Conservation (phyloP, 140 eudicot species). For the Flaveria floridana region DNA sequence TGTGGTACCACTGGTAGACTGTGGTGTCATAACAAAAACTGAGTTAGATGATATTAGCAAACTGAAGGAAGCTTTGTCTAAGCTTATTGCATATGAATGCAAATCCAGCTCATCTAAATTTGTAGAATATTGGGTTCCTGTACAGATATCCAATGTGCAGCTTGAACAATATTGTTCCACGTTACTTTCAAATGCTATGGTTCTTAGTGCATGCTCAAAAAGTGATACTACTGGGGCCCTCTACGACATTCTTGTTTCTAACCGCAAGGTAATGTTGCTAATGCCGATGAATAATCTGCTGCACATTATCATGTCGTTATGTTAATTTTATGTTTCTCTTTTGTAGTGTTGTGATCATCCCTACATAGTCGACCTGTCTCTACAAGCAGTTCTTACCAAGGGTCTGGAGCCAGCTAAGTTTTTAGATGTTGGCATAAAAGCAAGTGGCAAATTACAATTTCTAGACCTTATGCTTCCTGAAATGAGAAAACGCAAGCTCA, state of each 20-base stretch:
- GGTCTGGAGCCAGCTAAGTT: conserved; percentile 37
- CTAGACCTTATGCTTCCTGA: conserved; percentile 70
- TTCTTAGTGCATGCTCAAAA: conserved; percentile 60
- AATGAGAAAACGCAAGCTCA: conserved; percentile 45
- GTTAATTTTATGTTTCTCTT: conserved; percentile 23
- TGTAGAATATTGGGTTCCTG: conserved; percentile 87
- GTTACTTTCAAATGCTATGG: conserved; percentile 56
- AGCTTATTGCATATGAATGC: conserved; percentile 46
- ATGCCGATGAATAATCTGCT: conserved; percentile 6
- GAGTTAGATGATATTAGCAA: conserved; percentile 45
- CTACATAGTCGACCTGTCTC: conserved; percentile 56
- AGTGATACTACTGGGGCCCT: conserved; percentile 70
- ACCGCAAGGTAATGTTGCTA: conserved; percentile 60
- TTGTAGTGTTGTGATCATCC: conserved; percentile 93
- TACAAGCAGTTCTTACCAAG: conserved; percentile 50
- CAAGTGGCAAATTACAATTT: conserved; percentile 82
- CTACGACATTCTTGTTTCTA: conserved; percentile 53
- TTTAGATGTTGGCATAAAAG: conserved; percentile 72
- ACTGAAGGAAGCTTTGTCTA: conserved; percentile 53
- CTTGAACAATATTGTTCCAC: conserved; percentile 87
- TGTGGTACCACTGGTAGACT: conserved; percentile 56
- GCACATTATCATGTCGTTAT: conserved; percentile 26
- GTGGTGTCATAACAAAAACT: conserved; percentile 29
- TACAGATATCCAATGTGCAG: conserved; percentile 73
- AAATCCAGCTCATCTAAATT: conserved; percentile 47